Conservation (phyloP, 331 rosid species). For the Telfairia occidentalis region DNA sequence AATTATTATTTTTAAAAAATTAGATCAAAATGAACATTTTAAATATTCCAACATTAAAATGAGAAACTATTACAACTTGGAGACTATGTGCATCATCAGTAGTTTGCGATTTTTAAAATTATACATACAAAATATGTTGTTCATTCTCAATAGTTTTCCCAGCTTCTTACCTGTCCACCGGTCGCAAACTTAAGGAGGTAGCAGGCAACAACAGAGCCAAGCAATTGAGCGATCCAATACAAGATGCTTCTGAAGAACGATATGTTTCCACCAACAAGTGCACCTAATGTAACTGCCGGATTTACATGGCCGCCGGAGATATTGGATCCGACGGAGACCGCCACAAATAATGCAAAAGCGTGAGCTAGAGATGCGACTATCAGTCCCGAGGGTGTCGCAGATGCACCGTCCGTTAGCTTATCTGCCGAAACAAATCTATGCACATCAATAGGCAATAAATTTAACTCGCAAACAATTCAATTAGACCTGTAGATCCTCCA, state of each 20-base stretch:
- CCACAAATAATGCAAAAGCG: slow-evolving; percentile 60
- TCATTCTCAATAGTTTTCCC: not conserved
- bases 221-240: slow-evolving; percentile 75
- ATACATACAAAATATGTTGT: not conserved
- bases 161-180: slow-evolving; percentile 47
- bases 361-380: slow-evolving; percentile 58
- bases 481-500: not conserved
- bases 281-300: slow-evolving; percentile 86
- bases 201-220: slow-evolving; percentile 75
- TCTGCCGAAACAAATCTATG: slow-evolving; percentile 30
- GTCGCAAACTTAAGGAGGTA: slow-evolving; percentile 54
- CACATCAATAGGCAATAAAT: not conserved
- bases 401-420: slow-evolving; percentile 40
- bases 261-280: slow-evolving; percentile 66
- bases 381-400: slow-evolving; percentile 46
- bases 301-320: slow-evolving; percentile 87
- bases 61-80: too few species aligned
- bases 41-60: too few species aligned
- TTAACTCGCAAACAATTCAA: not conserved
- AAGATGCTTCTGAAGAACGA: slow-evolving; percentile 45
- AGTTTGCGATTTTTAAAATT: too few species aligned
- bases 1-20: not conserved
- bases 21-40: too few species aligned
- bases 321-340: slow-evolving; percentile 75
- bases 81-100: too few species aligned